A percentile compares a stretch with the other conserved stretches of the same genome.
These are phyloP conservation scores for Oryza rufipogon DNA, from an alignment of 176 grass and related monocot species.

Conservation along the genomic window DNA sequence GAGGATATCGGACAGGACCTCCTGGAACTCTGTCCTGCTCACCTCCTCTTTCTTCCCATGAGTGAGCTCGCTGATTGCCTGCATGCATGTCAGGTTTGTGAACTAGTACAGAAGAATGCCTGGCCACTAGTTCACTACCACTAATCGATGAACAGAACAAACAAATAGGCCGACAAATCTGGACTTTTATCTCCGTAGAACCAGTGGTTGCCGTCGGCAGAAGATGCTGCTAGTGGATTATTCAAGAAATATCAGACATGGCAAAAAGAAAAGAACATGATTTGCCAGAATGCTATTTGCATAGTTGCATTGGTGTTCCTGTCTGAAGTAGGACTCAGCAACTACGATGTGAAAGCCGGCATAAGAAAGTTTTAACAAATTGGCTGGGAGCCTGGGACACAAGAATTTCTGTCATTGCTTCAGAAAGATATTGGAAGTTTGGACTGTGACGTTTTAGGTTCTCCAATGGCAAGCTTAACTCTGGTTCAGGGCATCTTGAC, in stretches of 20 bases:
- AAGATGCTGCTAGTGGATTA: slow-evolving; percentile 18
- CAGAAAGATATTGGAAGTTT: neutral
- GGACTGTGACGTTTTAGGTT: slow-evolving; percentile 37
- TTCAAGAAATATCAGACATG: neutral
- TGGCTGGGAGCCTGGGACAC: neutral
- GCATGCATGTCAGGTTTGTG: slow-evolving; percentile 25
- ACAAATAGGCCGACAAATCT: slow-evolving; percentile 5
- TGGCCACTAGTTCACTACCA: neutral
- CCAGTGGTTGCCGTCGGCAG: neutral
- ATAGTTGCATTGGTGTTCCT: neutral
- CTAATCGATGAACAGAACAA: neutral
- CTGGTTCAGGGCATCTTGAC: slow-evolving; percentile 31
- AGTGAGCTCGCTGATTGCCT: slow-evolving; percentile 78
- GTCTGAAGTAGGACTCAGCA: neutral
- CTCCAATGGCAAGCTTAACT: slow-evolving; percentile 21
- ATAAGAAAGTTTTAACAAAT: neutral
- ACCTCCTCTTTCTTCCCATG: slow-evolving; percentile 72
- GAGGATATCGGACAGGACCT: slow-evolving; percentile 64
- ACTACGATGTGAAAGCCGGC: neutral
- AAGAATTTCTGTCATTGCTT: neutral
- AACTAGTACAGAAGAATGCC: neutral
- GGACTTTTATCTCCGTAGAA: neutral
- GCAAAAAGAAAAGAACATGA: neutral
- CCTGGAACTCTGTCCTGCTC: slow-evolving; percentile 80
- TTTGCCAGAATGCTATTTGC: neutral